Conservation (phyloP, 179 eudicot genomes). For the Carnegiea gigantea region DNA sequence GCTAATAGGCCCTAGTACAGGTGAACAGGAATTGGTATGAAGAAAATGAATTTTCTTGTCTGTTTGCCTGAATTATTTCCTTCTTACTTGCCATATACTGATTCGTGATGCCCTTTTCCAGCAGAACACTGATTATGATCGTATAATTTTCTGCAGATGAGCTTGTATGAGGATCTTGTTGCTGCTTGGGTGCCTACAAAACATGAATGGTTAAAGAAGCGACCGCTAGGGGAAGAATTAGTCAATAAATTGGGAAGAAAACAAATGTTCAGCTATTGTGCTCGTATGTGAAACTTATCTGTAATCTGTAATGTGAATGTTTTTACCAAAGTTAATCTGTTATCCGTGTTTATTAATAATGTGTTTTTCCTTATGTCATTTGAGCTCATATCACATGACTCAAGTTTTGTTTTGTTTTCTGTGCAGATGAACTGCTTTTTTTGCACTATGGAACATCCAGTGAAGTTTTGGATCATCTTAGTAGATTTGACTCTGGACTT, state of each 20-base stretch:
- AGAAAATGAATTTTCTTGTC: background rate
- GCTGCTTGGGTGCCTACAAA: slow-evolving; percentile 99
- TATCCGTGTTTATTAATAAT: slow-evolving; percentile 6
- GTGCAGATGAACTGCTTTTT: slow-evolving; percentile 81
- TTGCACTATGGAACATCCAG: slow-evolving; percentile 98
- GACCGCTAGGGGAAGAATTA: slow-evolving; percentile 86
- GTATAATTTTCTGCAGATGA: slow-evolving; percentile 60
- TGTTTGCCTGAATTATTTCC: background rate
- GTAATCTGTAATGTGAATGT: background rate
- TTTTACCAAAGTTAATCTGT: background rate
- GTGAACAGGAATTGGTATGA: background rate
- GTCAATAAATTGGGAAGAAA: slow-evolving; percentile 69
- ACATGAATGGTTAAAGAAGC: slow-evolving; percentile 79
- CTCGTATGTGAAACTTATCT: slow-evolving; percentile 54
- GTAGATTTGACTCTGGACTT: slow-evolving; percentile 66
- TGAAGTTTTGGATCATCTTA: slow-evolving; percentile 91
- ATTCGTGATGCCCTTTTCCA: background rate
- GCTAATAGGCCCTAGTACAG: background rate
- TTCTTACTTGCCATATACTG: background rate
- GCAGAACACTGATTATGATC: slow-evolving; percentile 3
- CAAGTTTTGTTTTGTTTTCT: slow-evolving; percentile 15
- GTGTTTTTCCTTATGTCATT: slow-evolving; percentile 10
- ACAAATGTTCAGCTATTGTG: slow-evolving; percentile 92
- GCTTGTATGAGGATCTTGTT: slow-evolving; percentile 97
- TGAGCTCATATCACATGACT: background rate